Evolutionary conservation across 1,139 yeast genomes (phyloP), one percentile per base, ranked within the genome.

Genomic region (Debaryomycetaceae sp.): DNA sequence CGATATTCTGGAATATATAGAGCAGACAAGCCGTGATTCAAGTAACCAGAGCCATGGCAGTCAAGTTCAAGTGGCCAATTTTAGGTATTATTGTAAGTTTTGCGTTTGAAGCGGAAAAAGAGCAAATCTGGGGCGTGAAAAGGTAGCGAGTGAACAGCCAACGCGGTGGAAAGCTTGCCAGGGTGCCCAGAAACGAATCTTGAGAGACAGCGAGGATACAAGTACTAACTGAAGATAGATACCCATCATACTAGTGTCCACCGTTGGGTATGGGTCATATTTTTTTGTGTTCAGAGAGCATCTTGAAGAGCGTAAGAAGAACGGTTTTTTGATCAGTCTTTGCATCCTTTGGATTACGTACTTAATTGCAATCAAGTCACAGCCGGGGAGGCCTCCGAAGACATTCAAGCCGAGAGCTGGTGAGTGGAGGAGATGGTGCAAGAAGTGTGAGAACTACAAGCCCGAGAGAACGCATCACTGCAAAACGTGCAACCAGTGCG

Each of bases 381-480:
- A 88, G 1, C 81, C 91, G 0, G 91, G 91, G 0, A 67, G 76
- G n/a, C 86, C 89, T 0, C 64, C 67, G 15, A 42, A 45, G 15
- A 53, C 65, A 6, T 61, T 58, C 33, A 41, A 41, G 29, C 67
- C 56, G 13, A 55, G 41, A 41, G 59, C 42, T 5, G 66, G 63
- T 1, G 65, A 63, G 48, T 64, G 69, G 68, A 49, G 53, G 45
- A 32, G 65, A 40, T 54, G 62, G 62, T 47, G 97, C 58, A 68
- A 70, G 42, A 86, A 83, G 50, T 92, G 98, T 58, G 58, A 67
- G 35, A 81, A 79, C 37, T 89, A 95, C 92, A 92, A 92, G 58
- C 98, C 98, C 0, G 98, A 92, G 58, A 67, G 98, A 42, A 77
- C 87, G 43, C 98, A 92, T 57, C 98, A 92, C 60, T 92, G 98